Base-by-base conservation (phyloP, 2,329 filamentous ascomycete genomes). In the Colletotrichum sp. region DNA sequence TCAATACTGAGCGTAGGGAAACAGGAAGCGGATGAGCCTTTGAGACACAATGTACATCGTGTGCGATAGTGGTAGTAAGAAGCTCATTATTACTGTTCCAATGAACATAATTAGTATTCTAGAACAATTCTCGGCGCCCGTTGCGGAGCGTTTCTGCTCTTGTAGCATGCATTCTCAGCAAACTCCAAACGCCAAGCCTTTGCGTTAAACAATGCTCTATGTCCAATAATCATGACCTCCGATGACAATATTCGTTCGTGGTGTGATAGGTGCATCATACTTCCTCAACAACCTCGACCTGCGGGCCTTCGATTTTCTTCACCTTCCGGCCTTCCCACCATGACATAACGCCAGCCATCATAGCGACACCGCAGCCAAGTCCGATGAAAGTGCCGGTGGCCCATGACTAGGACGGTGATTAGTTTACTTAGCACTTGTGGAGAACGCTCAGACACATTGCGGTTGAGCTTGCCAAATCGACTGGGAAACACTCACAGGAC, bases 311-410 rank as follows among this genome's bases (percentile, higher is more conserved):
- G 30, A 80, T 79, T 30, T 79, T 79, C 73, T 80, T 80, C 18
- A 80, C 79, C 67, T 79, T 80, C 1, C 79, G 77, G 4, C 79
- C 79, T 57, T 80, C 79, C 79, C 79, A 80, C 78, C 78, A 80
- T 2, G 79, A 80, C 79, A 80, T 78, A 8, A 80, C 59, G n/a
- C 79, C 79, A 0, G 79, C 79, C 7, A 78, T 57, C 79, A 80
- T 80, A 12, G 78, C 68, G n/a, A 79, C 78, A 61, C 78, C 79
- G 61, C 79, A 80, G 12, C 78, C 79, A 30, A 80, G 64, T 13
- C 73, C 79, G 28, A 80, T 80, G 36, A 80, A 80, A 2, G 78
- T 78, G 10, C 79, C 79, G 6, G 79, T 80, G 7, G 79, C 79
- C 79, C 79, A 80, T 10, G 36, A 10, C 64, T 71, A 8, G 0